These are phyloP conservation scores for Jasminum sambac DNA, from an alignment of 257 asterid species.

Conservation along the genomic window DNA sequence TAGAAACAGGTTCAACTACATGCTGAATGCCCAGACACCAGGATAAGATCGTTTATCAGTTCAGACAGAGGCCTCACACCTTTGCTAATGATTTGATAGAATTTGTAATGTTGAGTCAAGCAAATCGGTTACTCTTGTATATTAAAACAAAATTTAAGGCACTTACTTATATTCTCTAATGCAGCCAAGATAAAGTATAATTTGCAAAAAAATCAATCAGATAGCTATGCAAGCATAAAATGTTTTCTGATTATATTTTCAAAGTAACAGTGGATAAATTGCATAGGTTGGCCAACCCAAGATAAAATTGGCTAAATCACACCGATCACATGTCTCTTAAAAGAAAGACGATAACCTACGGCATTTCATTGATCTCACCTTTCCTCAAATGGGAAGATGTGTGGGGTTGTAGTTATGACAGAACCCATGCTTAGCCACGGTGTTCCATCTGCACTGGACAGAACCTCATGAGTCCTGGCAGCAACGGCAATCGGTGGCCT, in stretches of 20 bases:
- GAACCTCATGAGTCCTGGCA: conserved; percentile 81
- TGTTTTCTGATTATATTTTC: background rate
- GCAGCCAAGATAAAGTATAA: background rate
- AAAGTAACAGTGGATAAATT: background rate
- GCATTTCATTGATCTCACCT: conserved; percentile 47
- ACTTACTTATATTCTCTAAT: background rate
- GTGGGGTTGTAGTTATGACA: conserved; percentile 81
- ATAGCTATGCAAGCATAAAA: background rate
- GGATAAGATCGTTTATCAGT: background rate
- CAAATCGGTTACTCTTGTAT: background rate
- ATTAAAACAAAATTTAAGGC: conserved; percentile 6
- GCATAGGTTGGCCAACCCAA: conserved; percentile 2
- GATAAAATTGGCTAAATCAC: background rate
- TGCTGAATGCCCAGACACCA: background rate
- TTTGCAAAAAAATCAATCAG: conserved; percentile 8
- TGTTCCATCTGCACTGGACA: conserved; percentile 53
- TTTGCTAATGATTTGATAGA: background rate
- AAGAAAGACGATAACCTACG: conserved; percentile 6
- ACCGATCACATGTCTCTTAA: background rate
- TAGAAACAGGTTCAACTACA: background rate
- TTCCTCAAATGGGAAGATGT: conserved; percentile 93
- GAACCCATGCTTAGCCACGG: conserved; percentile 60
- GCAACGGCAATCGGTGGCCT: conserved; percentile 93
- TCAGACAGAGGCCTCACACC: background rate
- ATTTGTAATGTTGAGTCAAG: background rate